phyloP scores from a whole-genome alignment of 441 rosid genomes.

The Raphanus hybrid region DNA sequence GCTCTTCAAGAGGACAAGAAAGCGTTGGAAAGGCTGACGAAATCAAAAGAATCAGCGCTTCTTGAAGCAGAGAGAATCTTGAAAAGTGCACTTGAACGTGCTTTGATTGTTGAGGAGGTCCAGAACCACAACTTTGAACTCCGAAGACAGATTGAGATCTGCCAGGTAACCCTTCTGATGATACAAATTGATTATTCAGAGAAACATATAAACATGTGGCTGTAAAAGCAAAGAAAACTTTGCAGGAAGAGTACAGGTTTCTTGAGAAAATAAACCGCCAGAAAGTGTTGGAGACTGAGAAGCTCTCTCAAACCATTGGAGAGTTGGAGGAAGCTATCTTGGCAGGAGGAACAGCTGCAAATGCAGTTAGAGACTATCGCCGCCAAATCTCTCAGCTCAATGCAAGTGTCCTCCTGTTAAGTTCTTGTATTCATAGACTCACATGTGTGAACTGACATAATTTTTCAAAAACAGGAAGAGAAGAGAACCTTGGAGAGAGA shows the following conservation, averaged over 20 bases:
- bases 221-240: background rate
- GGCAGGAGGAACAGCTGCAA: conserved; percentile 86
- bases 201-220: background rate
- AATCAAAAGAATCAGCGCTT: conserved; percentile 81
- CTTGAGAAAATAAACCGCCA: conserved; percentile 94
- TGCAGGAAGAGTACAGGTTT: conserved; percentile 86
- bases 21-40: conserved; percentile 90
- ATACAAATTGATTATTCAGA: background rate
- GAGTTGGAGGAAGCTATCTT: conserved; percentile 88
- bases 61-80: conserved; percentile 92
- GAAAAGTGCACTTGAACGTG: conserved; percentile 83
- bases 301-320: conserved; percentile 75
- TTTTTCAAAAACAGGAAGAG: conserved; percentile 59
- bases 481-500: conserved; percentile 92
- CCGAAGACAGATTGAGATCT: conserved; percentile 85
- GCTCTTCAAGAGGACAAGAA: conserved; percentile 82
- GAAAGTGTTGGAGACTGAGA: conserved; percentile 86
- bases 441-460: background rate
- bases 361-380: conserved; percentile 70
- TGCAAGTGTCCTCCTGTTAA: conserved; percentile 43
- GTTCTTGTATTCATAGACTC: background rate
- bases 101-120: conserved; percentile 88
- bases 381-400: conserved; percentile 77
- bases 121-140: conserved; percentile 90
- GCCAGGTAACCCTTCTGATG: conserved; percentile 49